Conservation (phyloP, 2,329 filamentous ascomycete genomes). For the Trichoderma sp. region DNA sequence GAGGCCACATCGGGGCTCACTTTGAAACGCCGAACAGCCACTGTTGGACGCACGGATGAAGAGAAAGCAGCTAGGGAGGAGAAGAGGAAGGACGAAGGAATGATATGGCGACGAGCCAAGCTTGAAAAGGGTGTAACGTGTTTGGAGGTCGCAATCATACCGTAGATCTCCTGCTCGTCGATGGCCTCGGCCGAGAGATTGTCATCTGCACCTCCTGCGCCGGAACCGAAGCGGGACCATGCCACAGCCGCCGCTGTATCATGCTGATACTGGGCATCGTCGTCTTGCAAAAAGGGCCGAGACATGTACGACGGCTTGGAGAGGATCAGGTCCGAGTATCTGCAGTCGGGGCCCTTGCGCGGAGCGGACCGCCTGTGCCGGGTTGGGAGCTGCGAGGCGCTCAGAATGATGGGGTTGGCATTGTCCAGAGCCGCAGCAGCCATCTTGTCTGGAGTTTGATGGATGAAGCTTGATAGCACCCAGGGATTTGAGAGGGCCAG, state of each 20-base stretch:
- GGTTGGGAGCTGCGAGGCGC: slow-evolving; percentile 82
- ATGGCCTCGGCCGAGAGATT: slow-evolving; percentile 76
- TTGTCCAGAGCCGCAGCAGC: slow-evolving; percentile 57
- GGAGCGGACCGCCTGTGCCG: slow-evolving; percentile 57
- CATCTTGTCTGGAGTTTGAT: slow-evolving; percentile 27
- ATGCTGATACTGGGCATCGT: slow-evolving; percentile 46
- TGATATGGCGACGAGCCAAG: background rate
- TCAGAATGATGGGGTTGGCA: slow-evolving; percentile 92
- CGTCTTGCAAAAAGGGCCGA: slow-evolving; percentile 43
- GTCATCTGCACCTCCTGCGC: slow-evolving; percentile 44
- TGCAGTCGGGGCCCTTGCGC: slow-evolving; percentile 50
- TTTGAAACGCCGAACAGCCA: slow-evolving; percentile 2
- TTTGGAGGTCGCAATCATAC: slow-evolving; percentile 48
- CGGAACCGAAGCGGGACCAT: slow-evolving; percentile 40
- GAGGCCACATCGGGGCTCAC: background rate
- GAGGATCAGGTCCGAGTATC: slow-evolving; percentile 50
- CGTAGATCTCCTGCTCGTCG: slow-evolving; percentile 96
- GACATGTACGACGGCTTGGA: slow-evolving; percentile 49
- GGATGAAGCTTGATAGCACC: background rate
- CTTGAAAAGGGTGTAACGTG: background rate
- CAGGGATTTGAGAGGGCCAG: too few species aligned
- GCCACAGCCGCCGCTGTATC: slow-evolving; percentile 29
- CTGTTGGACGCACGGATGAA: background rate
- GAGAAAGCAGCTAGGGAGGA: background rate
- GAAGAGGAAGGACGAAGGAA: background rate